Base-by-base conservation (phyloP, 805 yeast genomes). In the Metschnikowia cerradonensis region DNA sequence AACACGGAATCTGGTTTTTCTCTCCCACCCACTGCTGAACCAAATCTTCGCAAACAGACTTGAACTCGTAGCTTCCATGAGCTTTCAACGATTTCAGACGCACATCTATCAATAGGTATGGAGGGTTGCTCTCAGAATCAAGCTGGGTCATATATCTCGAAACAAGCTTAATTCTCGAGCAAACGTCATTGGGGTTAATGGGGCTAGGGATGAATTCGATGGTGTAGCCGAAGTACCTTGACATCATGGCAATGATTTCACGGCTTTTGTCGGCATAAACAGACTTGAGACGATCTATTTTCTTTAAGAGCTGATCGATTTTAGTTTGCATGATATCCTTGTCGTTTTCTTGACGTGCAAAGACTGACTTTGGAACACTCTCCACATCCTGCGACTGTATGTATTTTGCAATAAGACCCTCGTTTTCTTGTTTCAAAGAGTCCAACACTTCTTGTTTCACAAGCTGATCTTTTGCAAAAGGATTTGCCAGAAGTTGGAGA, bases 1-100 rank as follows among this genome's bases (percentile, higher is more conserved):
- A 85, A 55, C 95, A 86, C 0, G 94, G 87, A 14, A 88, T 79
- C 57, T 87, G 89, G 30, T 77, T 78, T 55, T 82, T 79, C 39
- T 86, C 86, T 39, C 74, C 72, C 2, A 87, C 80, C 90, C 94
- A 88, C 51, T 79, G 78, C 8, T 76, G 67, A 14, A 86, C 75
- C 51, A 88, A 71, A 43, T 79, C 77, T 52, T 79, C 79, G 52
- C 73, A 72, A 31, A 68, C 34, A 8, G 50, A 51, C 51, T 69
- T 72, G 58, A 73, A 72, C 15, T 58, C 76, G 48, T 67, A 67
- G 41, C 62, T 62, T 10, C 75, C 78, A 50, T 72, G 68, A 3
- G 85, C 80, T 58, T 81, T 83, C 55, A 84, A 65, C 1, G 84
- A 73, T 48, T 80, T 78, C 11, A 77, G 70, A 2, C 72, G 69